A percentile compares a stretch with the other conserved stretches of the same genome.
Conservation (phyloP, 75 land plant genomes). For the Pseudotsuga menziesii region DNA sequence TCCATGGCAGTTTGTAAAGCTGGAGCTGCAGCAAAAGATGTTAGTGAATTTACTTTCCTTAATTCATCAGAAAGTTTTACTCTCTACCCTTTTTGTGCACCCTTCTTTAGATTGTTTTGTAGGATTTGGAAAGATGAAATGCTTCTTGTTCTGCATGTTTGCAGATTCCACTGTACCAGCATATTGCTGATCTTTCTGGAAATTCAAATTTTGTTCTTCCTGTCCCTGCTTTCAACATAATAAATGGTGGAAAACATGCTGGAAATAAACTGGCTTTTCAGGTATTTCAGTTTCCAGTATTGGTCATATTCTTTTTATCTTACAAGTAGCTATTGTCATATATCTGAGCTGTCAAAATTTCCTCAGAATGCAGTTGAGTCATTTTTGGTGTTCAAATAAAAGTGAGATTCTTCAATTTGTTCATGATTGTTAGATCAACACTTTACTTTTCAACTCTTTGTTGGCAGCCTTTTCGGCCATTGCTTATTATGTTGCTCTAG, state of each 20-base stretch:
- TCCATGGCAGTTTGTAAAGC: constrained; percentile 99
- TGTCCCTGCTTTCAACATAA: constrained; percentile 90
- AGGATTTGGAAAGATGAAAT: neutral
- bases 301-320: neutral
- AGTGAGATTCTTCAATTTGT: neutral
- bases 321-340: neutral
- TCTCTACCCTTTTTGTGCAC: neutral
- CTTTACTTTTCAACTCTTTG: neutral
- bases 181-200: constrained; percentile 92
- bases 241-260: constrained; percentile 97
- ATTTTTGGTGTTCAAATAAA: too few species aligned
- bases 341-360: too few species aligned
- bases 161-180: constrained; percentile 90
- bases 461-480: neutral
- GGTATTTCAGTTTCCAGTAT: constrained; percentile 30
- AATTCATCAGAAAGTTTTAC: too few species aligned
- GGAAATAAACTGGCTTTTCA: constrained; percentile 91
- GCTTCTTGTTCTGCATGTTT: constrained; percentile 2
- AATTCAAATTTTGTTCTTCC: constrained; percentile 70
- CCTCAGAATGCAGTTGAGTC: too few species aligned
- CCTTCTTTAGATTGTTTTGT: neutral
- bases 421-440: neutral
- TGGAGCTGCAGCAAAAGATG: constrained; percentile 99
- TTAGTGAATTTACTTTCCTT: constrained; percentile 9
- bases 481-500: too few species aligned